Percentiles rank a stretch among this genome's conserved stretches.
phyloP scores from a whole-genome alignment of 148 eudicot species.

The Chenopodium album region DNA sequence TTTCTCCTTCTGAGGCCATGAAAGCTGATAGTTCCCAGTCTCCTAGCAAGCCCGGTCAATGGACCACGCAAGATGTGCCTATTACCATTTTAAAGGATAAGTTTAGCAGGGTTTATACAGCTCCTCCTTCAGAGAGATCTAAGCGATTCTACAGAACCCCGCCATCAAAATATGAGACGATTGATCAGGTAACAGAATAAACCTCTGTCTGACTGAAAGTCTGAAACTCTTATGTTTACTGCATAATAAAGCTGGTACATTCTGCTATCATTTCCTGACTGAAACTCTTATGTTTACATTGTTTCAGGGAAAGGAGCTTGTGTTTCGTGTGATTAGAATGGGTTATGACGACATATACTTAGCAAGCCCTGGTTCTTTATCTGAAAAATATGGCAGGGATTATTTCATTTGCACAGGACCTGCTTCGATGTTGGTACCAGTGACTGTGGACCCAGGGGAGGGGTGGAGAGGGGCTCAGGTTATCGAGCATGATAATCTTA shows the following conservation, averaged over 20 bases:
- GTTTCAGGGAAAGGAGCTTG: constrained; percentile 68
- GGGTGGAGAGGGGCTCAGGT: constrained; percentile 88
- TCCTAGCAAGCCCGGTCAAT: constrained; percentile 58
- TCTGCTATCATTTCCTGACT: not conserved
- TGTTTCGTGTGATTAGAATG: constrained; percentile 68
- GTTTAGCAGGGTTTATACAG: constrained; percentile 76
- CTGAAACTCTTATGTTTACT: not conserved
- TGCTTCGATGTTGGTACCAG: constrained; percentile 75
- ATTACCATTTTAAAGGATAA: constrained; percentile 70
- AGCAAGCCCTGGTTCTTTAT: constrained; percentile 76
- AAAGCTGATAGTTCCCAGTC: constrained; percentile 71
- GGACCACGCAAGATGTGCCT: constrained; percentile 62
- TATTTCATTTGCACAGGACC: constrained; percentile 89
- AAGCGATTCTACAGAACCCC: constrained; percentile 52
- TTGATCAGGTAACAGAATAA: constrained; percentile 65
- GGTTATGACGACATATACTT: constrained; percentile 79
- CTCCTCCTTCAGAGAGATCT: constrained; percentile 66
- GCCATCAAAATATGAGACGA: constrained; percentile 78
- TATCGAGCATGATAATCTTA: constrained; percentile 85
- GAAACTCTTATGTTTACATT: not conserved
- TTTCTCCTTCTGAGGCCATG: constrained; percentile 75
- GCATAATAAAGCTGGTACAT: no score
- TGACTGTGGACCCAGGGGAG: constrained; percentile 71
- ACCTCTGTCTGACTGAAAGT: not conserved
- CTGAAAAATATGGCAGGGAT: constrained; percentile 57